Conservation (phyloP, 1,284 basidiomycete species). For the Pseudozyma sp. region DNA sequence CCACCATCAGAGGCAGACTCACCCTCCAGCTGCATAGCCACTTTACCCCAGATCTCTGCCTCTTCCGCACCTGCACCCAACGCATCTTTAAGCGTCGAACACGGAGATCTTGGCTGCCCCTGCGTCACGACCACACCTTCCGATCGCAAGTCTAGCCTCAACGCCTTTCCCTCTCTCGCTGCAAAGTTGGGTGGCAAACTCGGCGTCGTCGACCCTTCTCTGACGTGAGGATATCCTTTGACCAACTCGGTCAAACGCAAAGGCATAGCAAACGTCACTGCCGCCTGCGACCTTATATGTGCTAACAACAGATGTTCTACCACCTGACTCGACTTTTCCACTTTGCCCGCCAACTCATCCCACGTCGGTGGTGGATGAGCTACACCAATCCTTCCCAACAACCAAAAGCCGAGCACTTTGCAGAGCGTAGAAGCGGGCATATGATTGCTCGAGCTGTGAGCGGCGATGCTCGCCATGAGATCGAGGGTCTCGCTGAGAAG, state of each 20-base stretch:
- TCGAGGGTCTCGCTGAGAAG: slow-evolving; percentile 50
- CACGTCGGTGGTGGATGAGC: slow-evolving; percentile 52
- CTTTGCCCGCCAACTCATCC: slow-evolving; percentile 19
- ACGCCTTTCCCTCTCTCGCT: slow-evolving; percentile 13
- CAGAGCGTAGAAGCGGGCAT: slow-evolving; percentile 54
- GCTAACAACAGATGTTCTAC: slow-evolving; percentile 60
- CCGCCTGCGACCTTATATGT: slow-evolving; percentile 50
- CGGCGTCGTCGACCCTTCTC: slow-evolving; percentile 12
- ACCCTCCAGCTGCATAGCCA: slow-evolving; percentile 23
- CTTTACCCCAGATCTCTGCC: slow-evolving; percentile 40
- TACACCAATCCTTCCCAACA: slow-evolving; percentile 51
- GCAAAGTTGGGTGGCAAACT: slow-evolving; percentile 34
- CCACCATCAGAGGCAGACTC: slow-evolving; percentile 4
- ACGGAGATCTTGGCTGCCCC: slow-evolving; percentile 35
- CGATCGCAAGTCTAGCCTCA: slow-evolving; percentile 45
- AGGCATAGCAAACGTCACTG: slow-evolving; percentile 53
- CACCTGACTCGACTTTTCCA: slow-evolving; percentile 18
- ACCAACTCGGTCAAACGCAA: slow-evolving; percentile 54
- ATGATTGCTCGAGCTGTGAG: slow-evolving; percentile 53
- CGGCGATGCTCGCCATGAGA: slow-evolving; percentile 52
- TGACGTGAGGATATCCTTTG: slow-evolving; percentile 42
- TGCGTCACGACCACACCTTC: slow-evolving; percentile 50
- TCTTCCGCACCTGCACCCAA: slow-evolving; percentile 35
- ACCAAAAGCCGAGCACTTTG: slow-evolving; percentile 54
- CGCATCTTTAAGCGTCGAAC: slow-evolving; percentile 42